A percentile compares a stretch with the other conserved stretches of the same genome.
phyloP scores from a whole-genome alignment of 768 basidiomycete genomes.

The Lyophyllum atratum region DNA sequence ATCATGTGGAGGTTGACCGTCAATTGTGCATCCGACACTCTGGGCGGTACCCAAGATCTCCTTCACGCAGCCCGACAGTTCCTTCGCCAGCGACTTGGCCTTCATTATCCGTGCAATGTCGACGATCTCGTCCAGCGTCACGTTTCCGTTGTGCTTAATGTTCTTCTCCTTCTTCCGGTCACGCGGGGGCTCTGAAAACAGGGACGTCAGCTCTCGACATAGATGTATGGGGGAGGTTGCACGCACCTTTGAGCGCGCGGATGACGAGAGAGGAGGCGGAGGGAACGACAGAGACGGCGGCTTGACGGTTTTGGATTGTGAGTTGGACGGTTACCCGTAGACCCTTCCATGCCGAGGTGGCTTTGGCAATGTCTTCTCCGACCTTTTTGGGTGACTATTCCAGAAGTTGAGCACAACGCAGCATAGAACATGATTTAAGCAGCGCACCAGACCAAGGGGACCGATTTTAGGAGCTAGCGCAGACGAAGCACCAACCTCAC shows the following conservation, averaged over 20 bases:
- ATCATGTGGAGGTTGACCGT: slow-evolving; percentile 92
- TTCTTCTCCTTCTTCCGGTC: slow-evolving; percentile 99
- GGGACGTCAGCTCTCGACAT: slow-evolving; percentile 1
- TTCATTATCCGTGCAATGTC: slow-evolving; percentile 97
- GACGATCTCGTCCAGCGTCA: slow-evolving; percentile 90
- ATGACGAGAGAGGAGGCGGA: slow-evolving; percentile 98
- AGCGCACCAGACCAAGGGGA: slow-evolving; percentile 95
- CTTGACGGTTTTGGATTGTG: slow-evolving; percentile 99
- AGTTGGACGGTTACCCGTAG: slow-evolving; percentile 98
- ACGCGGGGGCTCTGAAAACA: slow-evolving; percentile 84
- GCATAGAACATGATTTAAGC: not conserved
- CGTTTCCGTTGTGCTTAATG: slow-evolving; percentile 97
- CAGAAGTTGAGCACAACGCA: slow-evolving; percentile 13
- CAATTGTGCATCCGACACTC: slow-evolving; percentile 95
- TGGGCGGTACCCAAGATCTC: slow-evolving; percentile 99
- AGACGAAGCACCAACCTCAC: slow-evolving; percentile 98
- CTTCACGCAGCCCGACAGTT: slow-evolving; percentile 86
- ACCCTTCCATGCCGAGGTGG: slow-evolving; percentile 98
- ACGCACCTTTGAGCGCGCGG: slow-evolving; percentile 92
- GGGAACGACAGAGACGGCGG: slow-evolving; percentile 93
- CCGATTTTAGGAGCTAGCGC: slow-evolving; percentile 99
- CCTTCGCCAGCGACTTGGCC: slow-evolving; percentile 91
- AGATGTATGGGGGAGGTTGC: not conserved
- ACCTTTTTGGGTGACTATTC: slow-evolving; percentile 98
- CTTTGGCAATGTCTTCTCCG: slow-evolving; percentile 99